Evolutionary conservation across 2,329 filamentous ascomycete genomes (phyloP).

Genomic region (Cercospora sojina): DNA sequence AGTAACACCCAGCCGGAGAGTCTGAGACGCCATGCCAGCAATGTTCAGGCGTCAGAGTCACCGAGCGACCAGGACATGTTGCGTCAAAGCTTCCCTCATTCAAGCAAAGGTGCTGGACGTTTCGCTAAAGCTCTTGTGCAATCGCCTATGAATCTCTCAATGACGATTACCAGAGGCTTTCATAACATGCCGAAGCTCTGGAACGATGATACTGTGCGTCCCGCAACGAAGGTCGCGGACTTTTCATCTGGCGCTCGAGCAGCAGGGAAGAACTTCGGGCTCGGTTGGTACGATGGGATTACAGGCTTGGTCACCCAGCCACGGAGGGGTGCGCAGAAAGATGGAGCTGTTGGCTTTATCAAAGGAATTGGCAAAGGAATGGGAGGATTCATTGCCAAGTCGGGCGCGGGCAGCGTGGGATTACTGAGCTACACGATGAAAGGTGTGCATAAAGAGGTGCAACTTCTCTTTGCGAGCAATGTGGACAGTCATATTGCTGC

Average conservation of each 20-base stretch:
- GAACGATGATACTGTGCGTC: slow-evolving; percentile 76
- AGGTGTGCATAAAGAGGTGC: slow-evolving; percentile 71
- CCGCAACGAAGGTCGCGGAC: slow-evolving; percentile 75
- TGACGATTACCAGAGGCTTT: slow-evolving; percentile 80
- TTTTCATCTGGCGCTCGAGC: slow-evolving; percentile 72
- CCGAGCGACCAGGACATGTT: slow-evolving; percentile 5
- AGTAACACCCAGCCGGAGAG: not conserved
- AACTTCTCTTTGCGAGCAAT: slow-evolving; percentile 65
- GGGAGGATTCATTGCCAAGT: slow-evolving; percentile 72
- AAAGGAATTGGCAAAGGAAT: slow-evolving; percentile 79
- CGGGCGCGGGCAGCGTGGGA: slow-evolving; percentile 59
- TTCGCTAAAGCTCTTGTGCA: slow-evolving; percentile 53
- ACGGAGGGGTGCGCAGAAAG: slow-evolving; percentile 61
- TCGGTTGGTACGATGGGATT: slow-evolving; percentile 72
- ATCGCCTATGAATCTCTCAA: slow-evolving; percentile 80
- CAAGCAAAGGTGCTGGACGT: slow-evolving; percentile 38
- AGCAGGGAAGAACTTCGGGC: slow-evolving; percentile 66
- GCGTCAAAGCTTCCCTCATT: slow-evolving; percentile 34
- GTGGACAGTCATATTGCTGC: slow-evolving; percentile 77
- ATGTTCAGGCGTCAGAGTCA: accelerated
- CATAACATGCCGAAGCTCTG: slow-evolving; percentile 84
- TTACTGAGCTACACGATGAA: slow-evolving; percentile 72
- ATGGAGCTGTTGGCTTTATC: slow-evolving; percentile 63
- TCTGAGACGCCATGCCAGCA: not conserved
- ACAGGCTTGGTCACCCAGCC: slow-evolving; percentile 75